Evolutionary conservation across 2,329 filamentous ascomycete species (phyloP), one percentile per base, ranked within the genome.

Genomic region (Trichoderma cornu-damae): DNA sequence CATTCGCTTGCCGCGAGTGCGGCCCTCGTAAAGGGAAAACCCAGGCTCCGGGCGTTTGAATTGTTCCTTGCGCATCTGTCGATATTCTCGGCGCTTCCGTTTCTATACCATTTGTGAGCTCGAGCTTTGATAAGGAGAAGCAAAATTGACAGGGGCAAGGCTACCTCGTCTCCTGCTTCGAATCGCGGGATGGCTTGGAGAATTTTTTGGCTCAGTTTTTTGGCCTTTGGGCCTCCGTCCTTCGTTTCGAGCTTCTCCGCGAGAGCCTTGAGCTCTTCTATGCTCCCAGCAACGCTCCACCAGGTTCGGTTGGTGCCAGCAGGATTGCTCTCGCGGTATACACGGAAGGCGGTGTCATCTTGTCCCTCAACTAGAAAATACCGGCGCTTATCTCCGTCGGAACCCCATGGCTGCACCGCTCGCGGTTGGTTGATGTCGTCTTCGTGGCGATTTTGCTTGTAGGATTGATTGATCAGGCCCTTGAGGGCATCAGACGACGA

Each of bases 351-450:
- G 3, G 93, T 97, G 72, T 99, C 92, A 65, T 97, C 93, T 64
- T 90, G 83, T 11, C 94, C 94, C 73, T 99, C 94, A 61, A 99
- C 83, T 47, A 99, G 78, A 77, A 88, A 99, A 73, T 97, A 99
- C 59, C 91, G 86, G 57, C 94, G 86, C 77, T 94, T 96, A 65
- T 96, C 86, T 62, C 89, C 90, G 70, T 96, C 92, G 11, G 84
- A 82, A 7, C 92, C 92, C 92, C 92, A 96, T 4, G 90, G 85
- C 69, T 96, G 91, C 44, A 96, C 89, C 1, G 90, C 92, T 34
- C 95, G 79, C 7, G 92, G 88, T 64, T 96, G 90, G 69, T 96
- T 96, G 46, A 83, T 70, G 63, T 87, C 84, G 64, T 86, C 81
- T 63, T 91, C 89, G 67, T 93, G 89, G 59, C 93, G 88, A 61